These are phyloP conservation scores for Amphicarpaea edgeworthii DNA, from an alignment of 306 rosid genomes.

Conservation along the genomic window DNA sequence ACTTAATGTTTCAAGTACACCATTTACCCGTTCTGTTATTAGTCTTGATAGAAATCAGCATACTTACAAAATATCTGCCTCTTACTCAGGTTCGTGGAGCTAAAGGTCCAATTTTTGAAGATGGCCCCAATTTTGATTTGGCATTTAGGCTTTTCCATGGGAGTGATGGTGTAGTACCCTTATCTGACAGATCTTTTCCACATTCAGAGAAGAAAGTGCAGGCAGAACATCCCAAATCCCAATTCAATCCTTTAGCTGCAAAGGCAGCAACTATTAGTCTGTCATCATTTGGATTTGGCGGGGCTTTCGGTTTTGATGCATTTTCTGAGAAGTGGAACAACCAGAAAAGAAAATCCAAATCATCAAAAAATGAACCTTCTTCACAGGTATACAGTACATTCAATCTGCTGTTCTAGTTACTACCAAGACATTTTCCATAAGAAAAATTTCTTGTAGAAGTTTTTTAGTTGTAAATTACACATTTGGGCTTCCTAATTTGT, in stretches of 20 bases:
- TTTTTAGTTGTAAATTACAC: slow-evolving; percentile 5
- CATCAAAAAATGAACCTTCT: slow-evolving; percentile 77
- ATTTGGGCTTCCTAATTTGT: slow-evolving; percentile 14
- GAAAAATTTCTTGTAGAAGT: slow-evolving; percentile 4
- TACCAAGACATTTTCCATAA: not conserved
- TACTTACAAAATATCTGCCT: slow-evolving; percentile 36
- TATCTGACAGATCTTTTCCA: slow-evolving; percentile 69
- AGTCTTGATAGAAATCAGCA: slow-evolving; percentile 7
- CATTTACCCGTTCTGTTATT: slow-evolving; percentile 22
- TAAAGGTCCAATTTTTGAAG: slow-evolving; percentile 98
- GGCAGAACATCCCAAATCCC: slow-evolving; percentile 58
- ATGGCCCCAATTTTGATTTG: slow-evolving; percentile 94
- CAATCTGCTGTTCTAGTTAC: slow-evolving; percentile 21
- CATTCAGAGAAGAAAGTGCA: slow-evolving; percentile 62
- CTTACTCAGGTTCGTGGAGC: slow-evolving; percentile 70
- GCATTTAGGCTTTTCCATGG: slow-evolving; percentile 98
- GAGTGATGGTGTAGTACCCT: slow-evolving; percentile 92
- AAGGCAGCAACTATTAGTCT: slow-evolving; percentile 97
- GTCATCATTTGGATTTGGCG: slow-evolving; percentile 93
- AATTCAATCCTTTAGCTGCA: slow-evolving; percentile 96
- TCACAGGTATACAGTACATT: slow-evolving; percentile 70
- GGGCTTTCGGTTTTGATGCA: slow-evolving; percentile 85
- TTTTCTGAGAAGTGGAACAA: slow-evolving; percentile 83
- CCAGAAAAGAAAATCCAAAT: slow-evolving; percentile 73
- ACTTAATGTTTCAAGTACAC: slow-evolving; percentile 14